A percentile compares a stretch with the other conserved stretches of the same genome.
phyloP scores from a whole-genome alignment of 768 basidiomycete genomes.

The Mycena amicta region DNA sequence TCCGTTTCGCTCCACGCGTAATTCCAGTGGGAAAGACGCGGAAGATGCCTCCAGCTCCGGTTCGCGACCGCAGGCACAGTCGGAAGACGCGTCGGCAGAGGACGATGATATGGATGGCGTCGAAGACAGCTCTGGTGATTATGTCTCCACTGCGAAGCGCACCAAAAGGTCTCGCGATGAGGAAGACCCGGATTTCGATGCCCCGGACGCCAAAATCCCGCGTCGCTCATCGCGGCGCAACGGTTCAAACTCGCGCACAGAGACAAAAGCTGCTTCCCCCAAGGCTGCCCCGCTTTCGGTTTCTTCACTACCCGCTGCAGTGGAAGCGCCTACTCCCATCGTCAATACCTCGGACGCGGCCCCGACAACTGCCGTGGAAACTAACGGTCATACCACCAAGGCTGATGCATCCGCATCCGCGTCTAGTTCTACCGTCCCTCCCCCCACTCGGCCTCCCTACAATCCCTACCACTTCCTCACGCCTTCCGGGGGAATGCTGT shows the following conservation, averaged over 20 bases:
- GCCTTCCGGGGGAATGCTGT: neutral
- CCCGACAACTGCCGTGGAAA: too few species aligned
- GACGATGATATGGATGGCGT: conserved; percentile 18
- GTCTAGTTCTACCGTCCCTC: conserved; percentile 2
- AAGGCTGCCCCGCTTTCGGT: conserved; percentile 22
- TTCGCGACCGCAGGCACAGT: neutral
- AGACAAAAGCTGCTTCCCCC: neutral
- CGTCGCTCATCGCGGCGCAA: conserved; percentile 21
- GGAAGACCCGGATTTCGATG: conserved; percentile 11
- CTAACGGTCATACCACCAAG: conserved; percentile 1
- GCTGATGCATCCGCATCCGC: conserved; percentile 3
- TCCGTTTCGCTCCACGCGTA: neutral
- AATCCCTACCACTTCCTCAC: conserved; percentile 10
- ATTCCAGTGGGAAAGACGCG: neutral
- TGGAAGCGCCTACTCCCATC: too few species aligned
- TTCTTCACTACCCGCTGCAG: too few species aligned
- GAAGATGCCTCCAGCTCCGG: neutral
- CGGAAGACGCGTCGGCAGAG: conserved; percentile 8
- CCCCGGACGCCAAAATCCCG: conserved; percentile 14
- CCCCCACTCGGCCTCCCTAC: conserved; percentile 11
- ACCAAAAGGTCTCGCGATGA: conserved; percentile 10
- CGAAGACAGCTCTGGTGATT: conserved; percentile 19
- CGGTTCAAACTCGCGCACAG: neutral
- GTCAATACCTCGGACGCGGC: too few species aligned
- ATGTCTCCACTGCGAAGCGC: conserved; percentile 6